Percentiles rank a stretch among this genome's conserved stretches.
These are phyloP conservation scores for Schizosaccharomyces pombe DNA, from an alignment of 805 yeast genomes.

Conservation along the genomic window DNA sequence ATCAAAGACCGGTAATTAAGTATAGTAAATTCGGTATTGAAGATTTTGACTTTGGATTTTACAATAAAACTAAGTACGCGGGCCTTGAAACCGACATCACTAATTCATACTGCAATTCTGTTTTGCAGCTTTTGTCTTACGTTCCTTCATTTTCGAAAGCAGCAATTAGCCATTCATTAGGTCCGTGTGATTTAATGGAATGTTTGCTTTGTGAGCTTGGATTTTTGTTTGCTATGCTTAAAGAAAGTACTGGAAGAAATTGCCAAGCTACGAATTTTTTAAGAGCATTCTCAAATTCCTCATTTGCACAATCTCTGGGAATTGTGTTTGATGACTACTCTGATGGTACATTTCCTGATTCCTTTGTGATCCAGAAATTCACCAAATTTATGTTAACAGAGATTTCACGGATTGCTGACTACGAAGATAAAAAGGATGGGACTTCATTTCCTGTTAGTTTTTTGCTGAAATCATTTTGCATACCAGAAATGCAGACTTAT, in stretches of 20 bases:
- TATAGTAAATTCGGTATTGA: slow-evolving; percentile 82
- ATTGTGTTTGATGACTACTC: not conserved
- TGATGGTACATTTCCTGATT: not conserved
- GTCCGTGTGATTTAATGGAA: slow-evolving; percentile 23
- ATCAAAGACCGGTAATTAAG: slow-evolving; percentile 46
- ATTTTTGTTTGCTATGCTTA: slow-evolving; percentile 74
- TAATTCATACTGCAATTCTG: slow-evolving; percentile 52
- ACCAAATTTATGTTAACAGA: not conserved
- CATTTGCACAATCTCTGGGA: slow-evolving; percentile 1
- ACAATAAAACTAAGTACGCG: slow-evolving; percentile 47
- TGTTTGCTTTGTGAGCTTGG: slow-evolving; percentile 61
- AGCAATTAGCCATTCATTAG: slow-evolving; percentile 31
- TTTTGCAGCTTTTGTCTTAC: slow-evolving; percentile 59
- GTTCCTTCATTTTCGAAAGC: slow-evolving; percentile 50
- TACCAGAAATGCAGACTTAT: not conserved
- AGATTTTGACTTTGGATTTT: slow-evolving; percentile 75
- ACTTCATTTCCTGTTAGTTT: not conserved
- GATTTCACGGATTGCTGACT: not conserved
- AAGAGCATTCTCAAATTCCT: slow-evolving; percentile 18
- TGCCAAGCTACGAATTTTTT: slow-evolving; percentile 68
- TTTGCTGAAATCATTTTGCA: not conserved
- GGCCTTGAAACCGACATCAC: slow-evolving; percentile 80
- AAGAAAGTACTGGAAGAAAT: slow-evolving; percentile 52
- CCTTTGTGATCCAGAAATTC: not conserved
- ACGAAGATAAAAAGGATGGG: not conserved